Evolutionary conservation across 371 early-diverging fungal genomes (phyloP), one percentile per base, ranked within the genome.

Genomic region (Rhizomucor pusillus): DNA sequence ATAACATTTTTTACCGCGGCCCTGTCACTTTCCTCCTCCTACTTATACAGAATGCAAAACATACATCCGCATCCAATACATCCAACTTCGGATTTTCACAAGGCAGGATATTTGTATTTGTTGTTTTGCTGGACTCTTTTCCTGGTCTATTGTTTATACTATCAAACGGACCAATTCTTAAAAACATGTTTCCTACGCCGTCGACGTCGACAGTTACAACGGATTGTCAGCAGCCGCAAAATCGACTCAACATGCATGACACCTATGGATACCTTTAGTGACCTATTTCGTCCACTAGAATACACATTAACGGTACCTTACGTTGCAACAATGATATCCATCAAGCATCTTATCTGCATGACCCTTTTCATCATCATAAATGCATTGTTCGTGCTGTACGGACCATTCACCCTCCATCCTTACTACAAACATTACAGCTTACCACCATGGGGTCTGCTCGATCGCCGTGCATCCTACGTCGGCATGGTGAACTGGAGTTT

Each of bases 401-500:
- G 69, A 41, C 65, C 69, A 4, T 67, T 65, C 36, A 20, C 48
- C 11, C 46, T 53, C 20, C 20, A 44, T 1, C 54, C 56, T 12
- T 54, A 46, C 7, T 43, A 37, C 9, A 35, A 55, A 4, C n/a
- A n/a, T n/a, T 50, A 20, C 18, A 24, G n/a, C 16, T 16, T 35
- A 3, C 43, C 37, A 41, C 35, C 47, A 0, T 59, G 68, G 34
- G 63, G 63, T 39, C 16, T 59, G 10, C 53, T 73, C 36, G 77
- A 77, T 54, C 77, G 77, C 43, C 71, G 77, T 47, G 65, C 67
- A 11, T 73, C 77, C 1, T 77, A 63, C 47, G 51, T 77, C 18
- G 73, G 63, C 37, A 68, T 66, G 63, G 71, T 70, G 46, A 73
- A 77, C 34, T 77, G 73, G 71, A 62, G 69, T 1, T 65, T 71